Percentiles rank a stretch among this genome's conserved stretches.
These are phyloP conservation scores for Drechslera avenae DNA, from an alignment of 2,329 filamentous ascomycete species.

Conservation along the genomic window DNA sequence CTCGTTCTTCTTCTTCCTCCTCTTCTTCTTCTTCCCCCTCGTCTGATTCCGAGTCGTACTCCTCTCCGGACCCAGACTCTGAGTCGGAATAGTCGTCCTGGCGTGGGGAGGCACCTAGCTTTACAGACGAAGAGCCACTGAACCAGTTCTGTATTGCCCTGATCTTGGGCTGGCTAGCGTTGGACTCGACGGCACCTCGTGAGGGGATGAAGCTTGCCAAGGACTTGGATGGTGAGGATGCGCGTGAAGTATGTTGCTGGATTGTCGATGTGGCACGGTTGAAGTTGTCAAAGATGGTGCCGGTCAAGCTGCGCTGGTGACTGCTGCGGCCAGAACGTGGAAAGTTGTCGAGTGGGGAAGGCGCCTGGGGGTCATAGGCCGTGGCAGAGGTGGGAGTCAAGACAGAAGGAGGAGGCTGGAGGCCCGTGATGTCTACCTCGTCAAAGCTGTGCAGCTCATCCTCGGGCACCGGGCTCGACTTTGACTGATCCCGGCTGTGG, in stretches of 20 bases:
- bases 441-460: constrained; percentile 35
- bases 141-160: constrained; percentile 57
- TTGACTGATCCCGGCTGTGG: constrained; percentile 32
- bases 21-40: constrained; percentile 27
- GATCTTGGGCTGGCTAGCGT: constrained; percentile 41
- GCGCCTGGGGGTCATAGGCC: constrained; percentile 43
- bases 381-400: constrained; percentile 35
- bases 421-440: constrained; percentile 40
- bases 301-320: constrained; percentile 45
- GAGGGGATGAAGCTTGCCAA: constrained; percentile 49
- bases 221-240: constrained; percentile 48
- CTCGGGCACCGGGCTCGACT: constrained; percentile 25
- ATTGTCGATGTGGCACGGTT: constrained; percentile 44
- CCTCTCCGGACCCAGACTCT: constrained; percentile 34
- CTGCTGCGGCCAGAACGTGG: constrained; percentile 23
- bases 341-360: constrained; percentile 38
- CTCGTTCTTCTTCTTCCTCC: constrained; percentile 30
- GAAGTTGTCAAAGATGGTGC: constrained; percentile 47
- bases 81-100: constrained; percentile 39
- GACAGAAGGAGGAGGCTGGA: constrained; percentile 43
- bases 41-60: constrained; percentile 32
- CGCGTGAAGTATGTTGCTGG: constrained; percentile 47
- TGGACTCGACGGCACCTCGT: constrained; percentile 36
- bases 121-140: constrained; percentile 58
- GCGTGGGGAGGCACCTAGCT: constrained; percentile 47